A percentile compares a stretch with the other conserved stretches of the same genome.
Conservation (phyloP, 257 asterid genomes). For the Solanum microdontum region DNA sequence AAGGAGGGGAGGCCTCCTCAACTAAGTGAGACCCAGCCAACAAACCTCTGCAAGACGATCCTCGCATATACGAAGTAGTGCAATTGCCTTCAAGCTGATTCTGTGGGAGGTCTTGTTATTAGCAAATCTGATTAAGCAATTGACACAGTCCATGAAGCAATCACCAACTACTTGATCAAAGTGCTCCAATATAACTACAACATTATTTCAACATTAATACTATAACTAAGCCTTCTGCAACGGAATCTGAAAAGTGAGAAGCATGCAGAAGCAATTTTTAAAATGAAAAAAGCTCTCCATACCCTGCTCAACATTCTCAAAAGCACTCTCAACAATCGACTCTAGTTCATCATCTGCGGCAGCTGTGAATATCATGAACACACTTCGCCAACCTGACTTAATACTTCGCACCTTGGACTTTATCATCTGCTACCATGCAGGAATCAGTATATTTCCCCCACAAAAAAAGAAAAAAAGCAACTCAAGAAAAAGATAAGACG, state of each 20-base stretch:
- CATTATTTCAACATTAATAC: conserved; percentile 21
- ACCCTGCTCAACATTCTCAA: conserved; percentile 99
- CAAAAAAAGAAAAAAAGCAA: neutral
- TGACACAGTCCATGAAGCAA: conserved; percentile 99
- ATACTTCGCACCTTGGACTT: conserved; percentile 97
- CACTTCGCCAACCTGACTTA: conserved; percentile 99
- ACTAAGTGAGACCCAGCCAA: neutral
- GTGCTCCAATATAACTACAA: conserved; percentile 96
- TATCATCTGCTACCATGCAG: conserved; percentile 67
- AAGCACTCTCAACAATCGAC: conserved; percentile 92
- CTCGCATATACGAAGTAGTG: conserved; percentile 98
- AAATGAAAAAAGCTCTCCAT: conserved; percentile 5
- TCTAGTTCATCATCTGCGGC: conserved; percentile 95
- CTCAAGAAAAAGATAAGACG: conserved; percentile 5
- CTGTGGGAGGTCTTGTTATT: conserved; percentile 81
- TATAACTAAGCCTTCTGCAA: neutral
- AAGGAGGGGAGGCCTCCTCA: neutral
- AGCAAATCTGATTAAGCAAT: conserved; percentile 98
- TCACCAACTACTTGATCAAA: conserved; percentile 98
- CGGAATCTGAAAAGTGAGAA: conserved; percentile 4
- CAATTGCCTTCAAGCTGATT: conserved; percentile 97
- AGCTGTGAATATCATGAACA: conserved; percentile 97
- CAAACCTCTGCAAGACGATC: conserved; percentile 99
- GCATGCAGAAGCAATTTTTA: conserved; percentile 4
- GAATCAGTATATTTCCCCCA: conserved; percentile 12